Base-by-base conservation (phyloP, 768 basidiomycete species). In the Nidula microcarpa region DNA sequence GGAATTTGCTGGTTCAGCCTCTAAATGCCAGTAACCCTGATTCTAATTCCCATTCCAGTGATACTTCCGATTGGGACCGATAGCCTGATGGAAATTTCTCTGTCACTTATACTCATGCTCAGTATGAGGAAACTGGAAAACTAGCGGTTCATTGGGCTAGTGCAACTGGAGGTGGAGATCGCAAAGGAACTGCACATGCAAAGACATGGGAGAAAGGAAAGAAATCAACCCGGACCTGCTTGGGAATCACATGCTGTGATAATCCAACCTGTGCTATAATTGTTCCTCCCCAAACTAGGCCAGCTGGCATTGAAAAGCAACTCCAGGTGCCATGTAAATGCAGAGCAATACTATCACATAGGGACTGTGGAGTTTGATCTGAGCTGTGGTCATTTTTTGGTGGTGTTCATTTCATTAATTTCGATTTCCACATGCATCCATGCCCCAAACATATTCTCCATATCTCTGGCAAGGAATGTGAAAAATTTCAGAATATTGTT, bases 1-100 rank as follows among this genome's bases (percentile, higher is more conserved):
- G n/a, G n/a, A n/a, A n/a, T n/a, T n/a, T n/a, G n/a, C n/a, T n/a
- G n/a, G n/a, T n/a, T n/a, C n/a, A n/a, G n/a, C n/a, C n/a, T n/a
- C n/a, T n/a, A n/a, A n/a, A n/a, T n/a, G n/a, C n/a, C n/a, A n/a
- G n/a, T n/a, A n/a, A n/a, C n/a, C n/a, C n/a, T n/a, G n/a, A n/a
- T n/a, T n/a, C n/a, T n/a, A n/a, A n/a, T n/a, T n/a, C n/a, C n/a
- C n/a, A n/a, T n/a, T n/a, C n/a, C n/a, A n/a, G n/a, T n/a, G n/a
- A n/a, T n/a, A n/a, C n/a, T n/a, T n/a, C n/a, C n/a, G n/a, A n/a
- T n/a, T 65, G 64, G 60, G 64, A 65, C 49, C 57, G 59, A 2
- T 65, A 61, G 61, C 64, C 62, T 0, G 59, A 65, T 53, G 60
- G 64, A 17, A 33, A 34, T 11, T 56, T 65, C 23, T 18, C 51